These are phyloP conservation scores for Kodamaea nitidulidarum DNA, from an alignment of 805 yeast genomes.

Conservation along the genomic window DNA sequence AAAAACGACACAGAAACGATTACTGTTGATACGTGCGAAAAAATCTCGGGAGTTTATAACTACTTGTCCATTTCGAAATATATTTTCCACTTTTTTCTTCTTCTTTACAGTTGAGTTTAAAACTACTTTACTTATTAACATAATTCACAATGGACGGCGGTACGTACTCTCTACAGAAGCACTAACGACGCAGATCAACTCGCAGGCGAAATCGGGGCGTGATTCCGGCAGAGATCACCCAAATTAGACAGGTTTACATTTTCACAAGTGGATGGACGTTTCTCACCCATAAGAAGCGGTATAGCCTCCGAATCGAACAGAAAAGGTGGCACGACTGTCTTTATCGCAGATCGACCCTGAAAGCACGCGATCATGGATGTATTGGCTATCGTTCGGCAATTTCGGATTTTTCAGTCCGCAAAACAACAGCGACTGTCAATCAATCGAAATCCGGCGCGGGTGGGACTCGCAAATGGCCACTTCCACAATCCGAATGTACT, in stretches of 20 bases:
- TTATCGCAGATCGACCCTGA: too few species aligned
- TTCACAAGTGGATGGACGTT: too few species aligned
- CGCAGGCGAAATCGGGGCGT: background rate
- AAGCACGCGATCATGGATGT: too few species aligned
- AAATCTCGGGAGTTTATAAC: slow-evolving; percentile 8
- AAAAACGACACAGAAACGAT: slow-evolving; percentile 1
- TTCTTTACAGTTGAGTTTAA: slow-evolving; percentile 16
- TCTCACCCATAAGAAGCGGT: too few species aligned
- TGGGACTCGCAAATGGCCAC: too few species aligned
- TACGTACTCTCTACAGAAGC: slow-evolving; percentile 31
- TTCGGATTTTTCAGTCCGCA: slow-evolving; percentile 1
- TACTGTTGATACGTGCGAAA: slow-evolving; percentile 1
- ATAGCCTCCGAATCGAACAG: too few species aligned
- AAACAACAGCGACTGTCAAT: background rate
- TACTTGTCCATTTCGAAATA: slow-evolving; percentile 10
- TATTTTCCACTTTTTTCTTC: slow-evolving; percentile 18
- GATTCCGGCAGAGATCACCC: too few species aligned
- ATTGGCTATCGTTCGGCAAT: background rate
- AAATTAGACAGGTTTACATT: too few species aligned
- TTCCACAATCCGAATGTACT: too few species aligned
- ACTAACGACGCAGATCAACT: background rate
- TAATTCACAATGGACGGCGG: slow-evolving; percentile 50
- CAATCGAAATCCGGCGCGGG: too few species aligned
- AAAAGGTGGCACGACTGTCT: too few species aligned
- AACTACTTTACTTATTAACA: slow-evolving; percentile 10